Evolutionary conservation across 2,329 filamentous ascomycete genomes (phyloP).

Genomic region (Coccinonectria pachysandricola): DNA sequence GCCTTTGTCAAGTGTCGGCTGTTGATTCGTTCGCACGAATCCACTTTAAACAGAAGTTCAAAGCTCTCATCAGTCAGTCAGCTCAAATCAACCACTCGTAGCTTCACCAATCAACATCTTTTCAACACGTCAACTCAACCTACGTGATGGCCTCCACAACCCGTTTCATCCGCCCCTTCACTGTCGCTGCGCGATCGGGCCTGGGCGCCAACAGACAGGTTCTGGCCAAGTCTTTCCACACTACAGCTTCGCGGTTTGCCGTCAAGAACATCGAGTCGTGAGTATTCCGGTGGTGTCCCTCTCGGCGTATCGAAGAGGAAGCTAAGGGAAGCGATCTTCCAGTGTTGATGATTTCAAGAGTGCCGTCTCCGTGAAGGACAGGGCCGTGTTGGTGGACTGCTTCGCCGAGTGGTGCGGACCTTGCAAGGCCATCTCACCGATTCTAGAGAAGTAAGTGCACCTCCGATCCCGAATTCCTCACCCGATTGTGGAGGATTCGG

Average conservation of each 20-base stretch:
- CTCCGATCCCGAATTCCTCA: no score
- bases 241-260: slow-evolving; percentile 30
- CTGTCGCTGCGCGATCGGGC: slow-evolving; percentile 10
- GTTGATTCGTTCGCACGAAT: slow-evolving; percentile 3
- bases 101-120: neutral
- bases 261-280: slow-evolving; percentile 34
- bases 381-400: slow-evolving; percentile 63
- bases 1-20: slow-evolving; percentile 3
- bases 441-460: slow-evolving; percentile 34
- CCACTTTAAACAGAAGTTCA: slow-evolving; percentile 10
- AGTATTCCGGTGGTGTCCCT: no score
- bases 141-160: slow-evolving; percentile 9
- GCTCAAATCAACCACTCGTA: no score
- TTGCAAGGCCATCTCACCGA: slow-evolving; percentile 81
- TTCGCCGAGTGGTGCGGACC: slow-evolving; percentile 71
- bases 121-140: neutral
- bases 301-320: no score
- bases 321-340: no score
- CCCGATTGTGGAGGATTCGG: no score
- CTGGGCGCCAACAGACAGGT: slow-evolving; percentile 6
- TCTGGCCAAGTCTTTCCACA: slow-evolving; percentile 22
- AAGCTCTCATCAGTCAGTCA: slow-evolving; percentile 4
- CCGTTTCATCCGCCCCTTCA: slow-evolving; percentile 11
- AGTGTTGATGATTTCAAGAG: slow-evolving; percentile 51
- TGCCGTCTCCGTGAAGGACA: slow-evolving; percentile 39